Base-by-base conservation (phyloP, 805 yeast species). In the Ogataea wickerhamii region DNA sequence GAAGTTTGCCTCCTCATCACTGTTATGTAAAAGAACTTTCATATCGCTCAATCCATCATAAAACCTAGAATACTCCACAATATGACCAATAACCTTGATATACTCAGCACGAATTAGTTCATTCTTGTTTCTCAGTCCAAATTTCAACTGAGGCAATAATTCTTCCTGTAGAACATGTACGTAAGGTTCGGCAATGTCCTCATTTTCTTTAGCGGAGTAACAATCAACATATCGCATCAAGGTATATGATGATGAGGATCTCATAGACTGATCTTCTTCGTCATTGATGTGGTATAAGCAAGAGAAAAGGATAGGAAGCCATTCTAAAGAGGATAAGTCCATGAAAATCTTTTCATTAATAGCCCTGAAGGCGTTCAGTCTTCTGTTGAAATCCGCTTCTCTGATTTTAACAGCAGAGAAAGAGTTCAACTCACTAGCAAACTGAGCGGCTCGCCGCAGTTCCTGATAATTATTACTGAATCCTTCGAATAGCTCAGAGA, bases 231-330 rank as follows among this genome's bases (percentile, higher is more conserved):
- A 87, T 34, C 82, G 67, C 39, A 70, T 71, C 40, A 91, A 56
- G 0, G 78, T 63, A 47, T 73, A 79, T 0, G 85, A 62, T 2
- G 96, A 86, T 53, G 85, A 86, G 0, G 85, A 73, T 60, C 97
- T 73, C 41, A 91, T 65, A 0, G 95, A 81, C 34, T 83, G 67
- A 59, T 91, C 98, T 11, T 78, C 80, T 25, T 78, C 79, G 51
- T 87, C 95, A 40, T 78, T 78, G 40, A 93, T 74, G 55, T 76
- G 85, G 53, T 65, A 87, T 27, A 93, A 67, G 40, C 79, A 69
- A 37, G 79, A 76, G 56, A 82, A 74, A 16, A 93, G 40, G 3
- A 93, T 52, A 3, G 96, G 96, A 7, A 75, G 47, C 98, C 98
- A 93, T 50, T 87, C 87, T 3, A 60, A 29, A 1, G 74, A 65